Base-by-base conservation (phyloP, 768 basidiomycete species). In the Leccinum fibrillosum region DNA sequence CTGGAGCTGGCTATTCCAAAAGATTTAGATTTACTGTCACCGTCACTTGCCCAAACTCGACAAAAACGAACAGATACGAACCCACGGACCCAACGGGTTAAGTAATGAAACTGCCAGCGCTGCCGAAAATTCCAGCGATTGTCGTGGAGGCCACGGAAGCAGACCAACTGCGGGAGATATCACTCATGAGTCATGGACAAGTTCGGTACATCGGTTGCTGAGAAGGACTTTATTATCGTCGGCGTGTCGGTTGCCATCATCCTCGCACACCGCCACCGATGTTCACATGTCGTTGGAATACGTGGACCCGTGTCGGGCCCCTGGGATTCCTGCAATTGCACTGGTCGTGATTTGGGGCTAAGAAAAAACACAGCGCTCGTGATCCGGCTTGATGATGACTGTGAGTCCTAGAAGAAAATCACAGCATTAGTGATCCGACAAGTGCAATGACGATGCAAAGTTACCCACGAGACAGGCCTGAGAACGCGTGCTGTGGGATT, bases 21-120 rank as follows among this genome's bases (percentile, higher is more conserved):
- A 34, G 19, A 21, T 17, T 28, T 28, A 28, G 28, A 28, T 28
- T 10, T 10, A 17, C 12, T 28, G 25, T 13, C 39, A 45, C 57
- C 48, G 8, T 35, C 39, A 35, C 35, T 21, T 57, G 28, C 23
- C n/a, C 34, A 53, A 59, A 59, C 55, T 30, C 39, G 45, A 17
- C 23, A 34, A 51, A 44, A 26, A 28, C 19, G 42, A 19, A 25
- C 32, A 50, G 37, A 54, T 12, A 19, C 25, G 17, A 25, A 30
- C 23, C 23, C 26, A 56, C n/a, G 55, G 35, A 45, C n/a, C 19
- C 26, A 37, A 32, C 30, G 35, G 35, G 28, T 5, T 23, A 19
- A 15, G 42, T 44, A 44, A 44, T 57, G 51, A 67, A 64, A 64
- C 58, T 4, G 21, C 34, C 37, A 54, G 19, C 55, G 13, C 17